A percentile compares a stretch with the other conserved stretches of the same genome.
These are phyloP conservation scores for Exophiala sideris DNA, from an alignment of 2,329 filamentous ascomycete species.

Conservation along the genomic window DNA sequence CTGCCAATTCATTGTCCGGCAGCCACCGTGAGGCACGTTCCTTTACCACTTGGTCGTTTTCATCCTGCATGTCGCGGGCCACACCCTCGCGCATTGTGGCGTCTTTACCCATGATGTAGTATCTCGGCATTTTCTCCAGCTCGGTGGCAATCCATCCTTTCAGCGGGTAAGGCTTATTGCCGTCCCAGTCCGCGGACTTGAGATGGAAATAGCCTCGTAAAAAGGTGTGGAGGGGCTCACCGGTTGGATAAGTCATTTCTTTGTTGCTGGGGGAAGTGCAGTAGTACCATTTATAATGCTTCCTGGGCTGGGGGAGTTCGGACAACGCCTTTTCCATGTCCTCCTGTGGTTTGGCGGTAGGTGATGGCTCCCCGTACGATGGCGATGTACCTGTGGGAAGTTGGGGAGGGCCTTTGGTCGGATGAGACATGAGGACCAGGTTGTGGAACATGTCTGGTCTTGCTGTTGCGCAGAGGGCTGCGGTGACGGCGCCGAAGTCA, in stretches of 20 bases:
- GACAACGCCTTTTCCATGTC: slow-evolving; percentile 26
- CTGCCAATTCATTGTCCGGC: slow-evolving; percentile 52
- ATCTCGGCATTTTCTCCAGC: slow-evolving; percentile 60
- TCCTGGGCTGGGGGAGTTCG: slow-evolving; percentile 55
- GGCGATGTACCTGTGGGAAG: slow-evolving; percentile 49
- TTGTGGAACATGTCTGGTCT: slow-evolving; percentile 63
- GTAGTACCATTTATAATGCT: slow-evolving; percentile 66
- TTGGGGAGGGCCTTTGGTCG: slow-evolving; percentile 53
- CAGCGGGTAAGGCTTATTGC: slow-evolving; percentile 55
- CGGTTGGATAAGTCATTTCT: slow-evolving; percentile 38
- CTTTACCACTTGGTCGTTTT: slow-evolving; percentile 39
- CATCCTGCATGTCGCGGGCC: slow-evolving; percentile 51
- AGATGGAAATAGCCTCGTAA: slow-evolving; percentile 66
- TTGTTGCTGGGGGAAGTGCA: slow-evolving; percentile 36
- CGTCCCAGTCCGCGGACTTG: slow-evolving; percentile 61
- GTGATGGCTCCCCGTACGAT: slow-evolving; percentile 15
- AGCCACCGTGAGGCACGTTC: slow-evolving; percentile 49
- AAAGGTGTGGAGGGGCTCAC: slow-evolving; percentile 55
- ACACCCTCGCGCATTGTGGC: slow-evolving; percentile 60
- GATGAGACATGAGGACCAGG: slow-evolving; percentile 63
- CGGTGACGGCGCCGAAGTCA: slow-evolving; percentile 63
- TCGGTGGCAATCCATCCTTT: slow-evolving; percentile 55
- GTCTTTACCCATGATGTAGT: slow-evolving; percentile 63
- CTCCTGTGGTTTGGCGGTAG: slow-evolving; percentile 13
- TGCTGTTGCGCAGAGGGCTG: slow-evolving; percentile 58